Evolutionary conservation across 805 yeast genomes (phyloP).

Genomic region (Kluyveromyces dobzhanskii): DNA sequence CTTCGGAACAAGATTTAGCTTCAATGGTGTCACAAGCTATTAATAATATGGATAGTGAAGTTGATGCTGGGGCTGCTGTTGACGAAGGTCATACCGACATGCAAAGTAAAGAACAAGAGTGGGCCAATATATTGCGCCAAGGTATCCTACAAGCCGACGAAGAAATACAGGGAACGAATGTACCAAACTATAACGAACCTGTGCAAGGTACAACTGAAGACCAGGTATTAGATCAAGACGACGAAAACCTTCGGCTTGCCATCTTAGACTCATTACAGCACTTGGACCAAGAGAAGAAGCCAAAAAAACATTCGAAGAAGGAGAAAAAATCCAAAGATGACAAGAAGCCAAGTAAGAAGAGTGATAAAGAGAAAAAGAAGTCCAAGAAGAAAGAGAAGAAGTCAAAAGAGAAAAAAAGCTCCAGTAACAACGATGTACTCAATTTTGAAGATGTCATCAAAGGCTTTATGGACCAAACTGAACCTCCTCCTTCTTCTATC

Average conservation of each 20-base stretch:
- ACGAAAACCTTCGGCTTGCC: conserved; percentile 27
- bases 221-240: conserved; percentile 26
- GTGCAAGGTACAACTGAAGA: conserved; percentile 4
- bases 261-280: conserved; percentile 25
- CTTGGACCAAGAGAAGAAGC: conserved; percentile 9
- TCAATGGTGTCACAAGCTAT: conserved; percentile 35
- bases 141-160: conserved; percentile 16
- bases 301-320: conserved; percentile 5
- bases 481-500: conserved; percentile 8
- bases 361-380: conserved; percentile 10
- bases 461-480: conserved; percentile 21
- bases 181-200: conserved; percentile 5
- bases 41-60: conserved; percentile 15
- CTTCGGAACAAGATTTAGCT: conserved; percentile 29
- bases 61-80: conserved; percentile 1
- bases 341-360: conserved; percentile 10
- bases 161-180: conserved; percentile 7
- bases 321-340: conserved; percentile 6
- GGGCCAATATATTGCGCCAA: conserved; percentile 27
- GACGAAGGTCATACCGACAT: conserved; percentile 3
- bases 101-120: conserved; percentile 18
- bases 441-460: conserved; percentile 26
- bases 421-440: conserved; percentile 15
- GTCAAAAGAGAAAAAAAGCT: conserved; percentile 11
- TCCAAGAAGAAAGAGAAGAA: conserved; percentile 16